These are phyloP conservation scores for Evansstolkia leycettana DNA, from an alignment of 495 filamentous ascomycete genomes.

Conservation along the genomic window DNA sequence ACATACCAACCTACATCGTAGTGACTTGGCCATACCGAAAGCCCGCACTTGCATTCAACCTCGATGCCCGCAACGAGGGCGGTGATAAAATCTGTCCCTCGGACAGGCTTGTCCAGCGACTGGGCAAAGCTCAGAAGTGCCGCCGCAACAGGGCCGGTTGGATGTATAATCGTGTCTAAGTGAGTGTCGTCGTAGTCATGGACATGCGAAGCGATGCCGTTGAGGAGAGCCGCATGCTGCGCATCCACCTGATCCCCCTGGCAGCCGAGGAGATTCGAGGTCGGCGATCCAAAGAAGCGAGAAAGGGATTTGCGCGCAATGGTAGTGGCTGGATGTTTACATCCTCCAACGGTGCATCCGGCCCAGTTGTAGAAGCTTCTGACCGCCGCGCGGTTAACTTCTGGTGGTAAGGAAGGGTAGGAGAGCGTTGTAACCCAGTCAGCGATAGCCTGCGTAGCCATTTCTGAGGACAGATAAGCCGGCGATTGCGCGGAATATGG, in stretches of 20 bases:
- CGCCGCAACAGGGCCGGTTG: conserved; percentile 36
- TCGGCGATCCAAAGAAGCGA: conserved; percentile 33
- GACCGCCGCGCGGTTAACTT: conserved; percentile 10
- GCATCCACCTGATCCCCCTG: conserved; percentile 24
- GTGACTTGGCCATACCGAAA: conserved; percentile 39
- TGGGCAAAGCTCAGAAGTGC: conserved; percentile 36
- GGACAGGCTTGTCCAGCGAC: conserved; percentile 17
- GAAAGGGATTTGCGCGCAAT: conserved; percentile 29
- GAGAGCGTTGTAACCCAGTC: conserved; percentile 2
- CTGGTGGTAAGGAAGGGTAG: conserved; percentile 2
- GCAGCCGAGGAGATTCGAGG: conserved; percentile 30
- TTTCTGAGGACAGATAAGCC: no score
- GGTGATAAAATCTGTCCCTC: conserved; percentile 31
- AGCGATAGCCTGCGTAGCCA: not conserved
- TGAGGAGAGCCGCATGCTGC: conserved; percentile 39
- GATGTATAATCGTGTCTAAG: conserved; percentile 43
- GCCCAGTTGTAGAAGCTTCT: conserved; percentile 38
- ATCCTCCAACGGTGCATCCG: conserved; percentile 38
- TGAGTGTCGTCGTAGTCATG: conserved; percentile 49
- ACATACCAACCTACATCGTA: conserved; percentile 40
- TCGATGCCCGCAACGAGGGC: conserved; percentile 42
- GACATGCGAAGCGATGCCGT: conserved; percentile 42
- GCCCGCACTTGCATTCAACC: conserved; percentile 35
- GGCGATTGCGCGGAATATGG: no score
- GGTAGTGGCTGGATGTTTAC: conserved; percentile 29